Percentiles rank a stretch among this genome's conserved stretches.
Evolutionary conservation across 345 rosid genomes (phyloP).

Genomic region (Salix dunnii): DNA sequence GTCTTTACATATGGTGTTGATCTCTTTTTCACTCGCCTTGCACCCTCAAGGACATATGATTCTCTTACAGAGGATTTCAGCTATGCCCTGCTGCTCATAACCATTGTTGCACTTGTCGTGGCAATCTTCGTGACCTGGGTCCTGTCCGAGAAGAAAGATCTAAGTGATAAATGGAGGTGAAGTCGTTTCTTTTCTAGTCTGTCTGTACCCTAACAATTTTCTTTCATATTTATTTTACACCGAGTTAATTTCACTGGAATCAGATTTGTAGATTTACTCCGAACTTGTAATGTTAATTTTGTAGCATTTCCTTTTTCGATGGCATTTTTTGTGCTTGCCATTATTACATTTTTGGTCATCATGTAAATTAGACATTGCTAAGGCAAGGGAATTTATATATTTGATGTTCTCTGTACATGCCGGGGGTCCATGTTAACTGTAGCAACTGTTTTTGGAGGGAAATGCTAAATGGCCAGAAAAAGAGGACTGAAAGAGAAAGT

Average conservation of each 20-base stretch:
- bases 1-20: slow-evolving; percentile 88
- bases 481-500: background rate
- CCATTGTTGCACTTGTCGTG: slow-evolving; percentile 75
- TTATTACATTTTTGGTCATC: background rate
- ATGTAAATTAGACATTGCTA: slow-evolving; percentile 6
- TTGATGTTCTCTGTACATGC: background rate
- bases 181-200: background rate
- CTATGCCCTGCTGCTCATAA: slow-evolving; percentile 82
- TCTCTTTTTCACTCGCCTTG: slow-evolving; percentile 82
- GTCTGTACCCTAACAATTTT: slow-evolving; percentile 19
- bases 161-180: slow-evolving; percentile 88
- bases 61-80: slow-evolving; percentile 95
- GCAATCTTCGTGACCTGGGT: slow-evolving; percentile 84
- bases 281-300: slow-evolving; percentile 23
- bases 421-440: background rate
- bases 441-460: background rate
- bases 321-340: slow-evolving; percentile 4
- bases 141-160: slow-evolving; percentile 84
- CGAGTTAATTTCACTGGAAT: slow-evolving; percentile 1
- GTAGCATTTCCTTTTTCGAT: slow-evolving; percentile 10
- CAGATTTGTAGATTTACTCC: slow-evolving; percentile 22
- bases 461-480: background rate
- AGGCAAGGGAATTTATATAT: background rate
- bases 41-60: slow-evolving; percentile 94
- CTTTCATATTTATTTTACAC: background rate